Conservation (phyloP, 495 filamentous ascomycete species). For the Annulohypoxylon moriforme region DNA sequence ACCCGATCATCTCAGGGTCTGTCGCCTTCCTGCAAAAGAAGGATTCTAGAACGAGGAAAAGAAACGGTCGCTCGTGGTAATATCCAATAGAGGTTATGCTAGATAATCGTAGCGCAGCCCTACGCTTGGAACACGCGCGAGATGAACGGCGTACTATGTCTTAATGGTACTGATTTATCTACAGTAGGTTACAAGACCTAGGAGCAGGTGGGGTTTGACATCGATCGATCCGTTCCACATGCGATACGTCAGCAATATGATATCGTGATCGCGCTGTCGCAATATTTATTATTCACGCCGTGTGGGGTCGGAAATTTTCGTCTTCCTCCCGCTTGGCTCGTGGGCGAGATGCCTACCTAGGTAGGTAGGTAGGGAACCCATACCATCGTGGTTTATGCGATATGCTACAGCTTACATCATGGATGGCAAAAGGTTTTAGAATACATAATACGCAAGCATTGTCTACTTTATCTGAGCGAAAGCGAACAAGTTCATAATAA, state of each 20-base stretch:
- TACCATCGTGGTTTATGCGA: not conserved
- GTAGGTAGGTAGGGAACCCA: not conserved
- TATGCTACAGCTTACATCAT: too few species aligned
- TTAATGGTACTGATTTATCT: not conserved
- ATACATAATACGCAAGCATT: not conserved
- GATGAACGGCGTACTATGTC: not conserved
- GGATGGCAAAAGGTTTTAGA: not conserved
- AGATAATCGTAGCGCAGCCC: constrained; percentile 11
- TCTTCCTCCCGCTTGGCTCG: not conserved
- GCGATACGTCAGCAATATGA: not conserved
- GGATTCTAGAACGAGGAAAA: constrained; percentile 34
- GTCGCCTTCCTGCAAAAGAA: constrained; percentile 38
- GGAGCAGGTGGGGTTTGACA: not conserved
- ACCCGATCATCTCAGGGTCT: constrained; percentile 13
- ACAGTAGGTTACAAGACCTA: not conserved
- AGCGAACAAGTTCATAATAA: too few species aligned
- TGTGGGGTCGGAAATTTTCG: not conserved
- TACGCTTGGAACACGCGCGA: constrained; percentile 7
- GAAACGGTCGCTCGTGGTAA: not conserved
- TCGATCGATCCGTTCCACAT: not conserved
- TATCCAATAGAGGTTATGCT: constrained; percentile 9
- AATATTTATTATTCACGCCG: not conserved
- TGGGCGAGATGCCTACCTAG: not conserved
- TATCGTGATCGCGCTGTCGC: not conserved
- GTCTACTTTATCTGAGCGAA: not conserved